Percentiles rank a stretch among this genome's conserved stretches.
Conservation (phyloP, 2,329 filamentous ascomycete genomes). For the Fusarium brachygibbosum region DNA sequence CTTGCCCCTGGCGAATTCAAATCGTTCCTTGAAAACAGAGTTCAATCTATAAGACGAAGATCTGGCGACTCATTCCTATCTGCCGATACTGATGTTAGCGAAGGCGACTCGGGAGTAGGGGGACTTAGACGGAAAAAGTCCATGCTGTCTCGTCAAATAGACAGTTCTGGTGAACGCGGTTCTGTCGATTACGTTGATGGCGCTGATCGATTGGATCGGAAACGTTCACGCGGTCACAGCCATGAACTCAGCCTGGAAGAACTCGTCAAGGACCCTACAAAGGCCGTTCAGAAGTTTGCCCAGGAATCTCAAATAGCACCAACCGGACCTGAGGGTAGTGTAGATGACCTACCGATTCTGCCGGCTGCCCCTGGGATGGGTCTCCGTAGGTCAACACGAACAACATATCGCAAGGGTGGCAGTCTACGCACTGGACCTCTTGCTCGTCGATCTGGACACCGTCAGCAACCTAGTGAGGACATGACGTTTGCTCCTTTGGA, state of each 20-base stretch:
- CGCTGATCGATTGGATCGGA: slow-evolving; percentile 81
- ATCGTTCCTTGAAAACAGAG: slow-evolving; percentile 92
- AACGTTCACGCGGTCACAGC: slow-evolving; percentile 72
- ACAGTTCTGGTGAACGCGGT: slow-evolving; percentile 72
- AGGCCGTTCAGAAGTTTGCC: slow-evolving; percentile 76
- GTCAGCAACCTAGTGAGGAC: slow-evolving; percentile 72
- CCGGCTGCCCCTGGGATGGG: slow-evolving; percentile 82
- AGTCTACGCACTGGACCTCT: slow-evolving; percentile 85
- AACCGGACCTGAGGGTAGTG: slow-evolving; percentile 57
- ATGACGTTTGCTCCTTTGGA: slow-evolving; percentile 56
- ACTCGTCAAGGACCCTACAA: slow-evolving; percentile 83
- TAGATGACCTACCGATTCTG: slow-evolving; percentile 87
- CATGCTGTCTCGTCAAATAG: slow-evolving; percentile 93
- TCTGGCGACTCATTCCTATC: slow-evolving; percentile 79
- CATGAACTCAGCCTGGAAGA: slow-evolving; percentile 81
- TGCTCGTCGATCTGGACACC: slow-evolving; percentile 76
- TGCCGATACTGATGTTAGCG: slow-evolving; percentile 64
- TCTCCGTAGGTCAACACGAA: slow-evolving; percentile 89
- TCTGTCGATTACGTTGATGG: slow-evolving; percentile 82
- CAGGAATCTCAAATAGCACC: slow-evolving; percentile 66
- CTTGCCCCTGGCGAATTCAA: slow-evolving; percentile 97
- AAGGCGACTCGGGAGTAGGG: slow-evolving; percentile 69
- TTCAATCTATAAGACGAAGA: slow-evolving; percentile 87
- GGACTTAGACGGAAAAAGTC: slow-evolving; percentile 89
- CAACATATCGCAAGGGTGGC: slow-evolving; percentile 87